A percentile compares a stretch with the other conserved stretches of the same genome.
Conservation (phyloP, 2,329 filamentous ascomycete genomes). For the Atkinsonella hypoxylon region DNA sequence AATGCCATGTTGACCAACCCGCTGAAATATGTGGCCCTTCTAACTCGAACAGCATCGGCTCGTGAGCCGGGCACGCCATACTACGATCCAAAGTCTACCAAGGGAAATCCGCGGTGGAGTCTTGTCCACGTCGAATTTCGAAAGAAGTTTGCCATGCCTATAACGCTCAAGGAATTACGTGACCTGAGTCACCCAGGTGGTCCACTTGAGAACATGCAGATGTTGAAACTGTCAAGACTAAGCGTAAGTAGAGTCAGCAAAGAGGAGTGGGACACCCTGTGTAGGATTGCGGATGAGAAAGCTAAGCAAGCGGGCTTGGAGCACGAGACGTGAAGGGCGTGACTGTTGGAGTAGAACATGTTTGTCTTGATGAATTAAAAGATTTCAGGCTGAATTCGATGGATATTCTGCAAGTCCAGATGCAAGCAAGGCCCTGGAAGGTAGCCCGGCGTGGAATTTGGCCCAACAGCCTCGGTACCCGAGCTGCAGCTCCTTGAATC, state of each 20-base stretch:
- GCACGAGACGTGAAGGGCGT: conserved; percentile 17
- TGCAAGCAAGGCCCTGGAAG: background rate
- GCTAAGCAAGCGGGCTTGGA: conserved; percentile 25
- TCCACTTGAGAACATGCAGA: conserved; percentile 63
- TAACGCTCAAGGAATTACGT: conserved; percentile 62
- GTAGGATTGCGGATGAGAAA: conserved; percentile 36
- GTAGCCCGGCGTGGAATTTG: background rate
- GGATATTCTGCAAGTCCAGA: background rate
- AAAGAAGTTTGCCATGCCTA: conserved; percentile 62
- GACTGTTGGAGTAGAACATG: background rate
- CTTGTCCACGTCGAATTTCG: conserved; percentile 82
- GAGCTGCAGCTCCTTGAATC: background rate
- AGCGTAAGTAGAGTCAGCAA: conserved; percentile 62
- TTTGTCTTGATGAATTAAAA: background rate
- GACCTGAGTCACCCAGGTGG: conserved; percentile 43
- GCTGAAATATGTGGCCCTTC: background rate
- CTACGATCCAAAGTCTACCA: conserved; percentile 64
- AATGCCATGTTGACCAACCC: background rate
- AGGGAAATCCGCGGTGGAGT: conserved; percentile 54
- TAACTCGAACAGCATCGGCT: conserved; percentile 17
- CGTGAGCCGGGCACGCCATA: conserved; percentile 45
- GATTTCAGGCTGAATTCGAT: background rate
- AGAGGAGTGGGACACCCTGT: conserved; percentile 54
- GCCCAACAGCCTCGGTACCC: background rate
- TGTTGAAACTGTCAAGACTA: conserved; percentile 69